A percentile compares a stretch with the other conserved stretches of the same genome.
phyloP scores from a whole-genome alignment of 2,329 filamentous ascomycete species.

The Hypoxylon sp. region DNA sequence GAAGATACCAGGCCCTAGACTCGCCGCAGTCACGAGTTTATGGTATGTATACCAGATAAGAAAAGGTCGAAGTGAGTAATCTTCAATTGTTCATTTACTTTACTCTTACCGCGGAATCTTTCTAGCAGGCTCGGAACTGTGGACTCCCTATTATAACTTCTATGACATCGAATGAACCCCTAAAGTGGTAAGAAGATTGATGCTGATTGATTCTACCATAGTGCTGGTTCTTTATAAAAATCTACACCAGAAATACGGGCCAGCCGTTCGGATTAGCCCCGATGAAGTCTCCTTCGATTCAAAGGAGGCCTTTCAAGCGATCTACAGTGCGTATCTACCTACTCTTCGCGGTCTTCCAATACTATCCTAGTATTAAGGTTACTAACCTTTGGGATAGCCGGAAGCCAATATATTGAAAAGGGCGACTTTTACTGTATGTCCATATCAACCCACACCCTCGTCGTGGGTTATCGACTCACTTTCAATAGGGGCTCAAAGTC shows the following conservation, averaged over 20 bases:
- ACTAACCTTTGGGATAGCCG: slow-evolving; percentile 54
- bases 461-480: not conserved
- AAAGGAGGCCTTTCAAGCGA: slow-evolving; percentile 62
- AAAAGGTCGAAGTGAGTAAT: slow-evolving; percentile 56
- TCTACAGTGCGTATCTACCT: slow-evolving; percentile 61
- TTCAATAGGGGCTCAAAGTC: slow-evolving; percentile 64
- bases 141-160: not conserved
- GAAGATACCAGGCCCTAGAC: slow-evolving; percentile 50
- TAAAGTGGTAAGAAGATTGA: not conserved
- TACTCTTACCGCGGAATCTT: not conserved
- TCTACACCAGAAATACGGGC: slow-evolving; percentile 65
- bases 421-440: slow-evolving; percentile 67
- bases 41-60: slow-evolving; percentile 53
- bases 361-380: not conserved
- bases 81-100: not conserved
- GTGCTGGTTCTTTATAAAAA: slow-evolving; percentile 60
- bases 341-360: too few species aligned
- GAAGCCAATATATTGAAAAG: slow-evolving; percentile 65
- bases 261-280: slow-evolving; percentile 67
- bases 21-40: slow-evolving; percentile 45
- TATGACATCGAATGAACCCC: not conserved
- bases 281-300: slow-evolving; percentile 69
- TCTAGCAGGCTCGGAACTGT: not conserved
- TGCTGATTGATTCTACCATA: not conserved
- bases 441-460: not conserved